phyloP scores from a whole-genome alignment of 2,329 filamentous ascomycete species.

The Colletotrichum sp. region DNA sequence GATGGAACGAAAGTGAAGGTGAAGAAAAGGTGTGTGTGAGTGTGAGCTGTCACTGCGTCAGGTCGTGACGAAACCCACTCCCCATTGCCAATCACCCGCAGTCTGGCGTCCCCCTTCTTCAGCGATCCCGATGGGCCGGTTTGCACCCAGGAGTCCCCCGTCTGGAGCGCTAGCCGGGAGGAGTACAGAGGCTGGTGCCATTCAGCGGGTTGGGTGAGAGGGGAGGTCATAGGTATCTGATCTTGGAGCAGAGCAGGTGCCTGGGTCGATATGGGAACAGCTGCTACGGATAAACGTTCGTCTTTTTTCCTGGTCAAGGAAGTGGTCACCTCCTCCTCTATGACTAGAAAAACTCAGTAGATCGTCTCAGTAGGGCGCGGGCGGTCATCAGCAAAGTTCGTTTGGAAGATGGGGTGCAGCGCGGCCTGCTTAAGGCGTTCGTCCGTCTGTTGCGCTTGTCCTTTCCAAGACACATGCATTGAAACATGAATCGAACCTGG shows the following conservation, averaged over 20 bases:
- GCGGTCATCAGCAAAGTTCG: background rate
- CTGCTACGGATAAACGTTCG: background rate
- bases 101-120: constrained; percentile 5
- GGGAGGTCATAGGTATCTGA: background rate
- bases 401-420: background rate
- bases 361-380: background rate
- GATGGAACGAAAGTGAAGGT: background rate
- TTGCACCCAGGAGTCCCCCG: background rate
- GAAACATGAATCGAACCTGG: background rate
- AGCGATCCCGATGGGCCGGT: constrained; percentile 8
- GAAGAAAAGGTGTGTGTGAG: constrained; percentile 3
- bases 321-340: background rate
- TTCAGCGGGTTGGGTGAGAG: background rate
- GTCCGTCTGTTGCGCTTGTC: background rate
- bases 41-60: constrained; percentile 20
- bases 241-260: background rate
- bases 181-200: background rate
- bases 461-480: background rate
- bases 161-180: background rate
- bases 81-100: constrained; percentile 5
- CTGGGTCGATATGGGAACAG: background rate
- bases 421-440: background rate
- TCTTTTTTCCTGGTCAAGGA: background rate
- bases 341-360: background rate
- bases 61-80: constrained; percentile 10